A percentile compares a stretch with the other conserved stretches of the same genome.
phyloP scores from a whole-genome alignment of 768 basidiomycete species.

The Serendipita indica region DNA sequence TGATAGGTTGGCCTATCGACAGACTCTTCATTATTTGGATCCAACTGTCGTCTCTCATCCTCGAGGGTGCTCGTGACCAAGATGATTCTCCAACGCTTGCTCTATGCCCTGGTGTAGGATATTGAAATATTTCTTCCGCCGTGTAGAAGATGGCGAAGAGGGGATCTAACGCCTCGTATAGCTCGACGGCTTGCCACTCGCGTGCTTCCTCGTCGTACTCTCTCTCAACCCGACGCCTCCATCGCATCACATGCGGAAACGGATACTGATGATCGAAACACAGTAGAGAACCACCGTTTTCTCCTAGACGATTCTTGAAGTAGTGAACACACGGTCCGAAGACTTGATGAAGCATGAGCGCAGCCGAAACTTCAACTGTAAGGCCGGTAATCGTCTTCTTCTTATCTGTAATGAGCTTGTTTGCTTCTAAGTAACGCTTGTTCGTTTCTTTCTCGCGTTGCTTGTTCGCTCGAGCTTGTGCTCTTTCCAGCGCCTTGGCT shows the following conservation, averaged over 20 bases:
- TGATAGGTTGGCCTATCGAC: too few relatives aligned
- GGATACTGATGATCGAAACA: neutral
- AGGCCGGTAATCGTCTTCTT: neutral
- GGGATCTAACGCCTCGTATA: neutral
- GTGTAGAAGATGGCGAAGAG: neutral
- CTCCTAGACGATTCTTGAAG: neutral
- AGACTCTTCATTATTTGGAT: too few relatives aligned
- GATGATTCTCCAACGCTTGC: too few relatives aligned
- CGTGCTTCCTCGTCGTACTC: neutral
- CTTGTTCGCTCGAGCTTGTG: neutral
- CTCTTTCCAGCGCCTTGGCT: neutral
- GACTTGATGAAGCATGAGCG: neutral
- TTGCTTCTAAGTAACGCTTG: neutral
- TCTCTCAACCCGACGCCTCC: neutral
- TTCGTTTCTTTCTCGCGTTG: neutral
- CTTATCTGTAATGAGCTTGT: neutral
- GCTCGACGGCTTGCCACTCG: neutral
- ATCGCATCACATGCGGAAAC: neutral
- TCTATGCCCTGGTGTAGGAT: too few relatives aligned
- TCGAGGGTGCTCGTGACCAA: too few relatives aligned
- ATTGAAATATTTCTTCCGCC: neutral
- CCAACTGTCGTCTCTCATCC: too few relatives aligned
- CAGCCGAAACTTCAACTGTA: neutral
- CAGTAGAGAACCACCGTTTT: neutral
- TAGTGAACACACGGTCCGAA: neutral